These are phyloP conservation scores for Akebia trifoliata DNA, from an alignment of 164 flowering plant species.

Conservation along the genomic window DNA sequence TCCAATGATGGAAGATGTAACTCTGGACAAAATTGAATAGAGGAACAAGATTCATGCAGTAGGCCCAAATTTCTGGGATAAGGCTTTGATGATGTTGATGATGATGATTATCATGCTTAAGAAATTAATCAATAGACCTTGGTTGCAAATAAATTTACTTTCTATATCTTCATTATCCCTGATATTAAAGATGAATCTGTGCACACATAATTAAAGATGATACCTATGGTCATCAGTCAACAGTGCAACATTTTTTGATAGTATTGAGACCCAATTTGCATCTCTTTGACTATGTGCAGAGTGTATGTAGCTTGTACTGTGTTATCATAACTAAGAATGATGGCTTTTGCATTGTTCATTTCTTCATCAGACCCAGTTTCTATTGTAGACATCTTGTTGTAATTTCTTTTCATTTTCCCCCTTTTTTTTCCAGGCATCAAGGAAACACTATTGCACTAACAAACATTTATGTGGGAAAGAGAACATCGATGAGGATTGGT, in stretches of 20 bases:
- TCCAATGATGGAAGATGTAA: no score
- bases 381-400: background rate
- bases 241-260: background rate
- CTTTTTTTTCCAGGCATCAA: constrained; percentile 57
- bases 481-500: constrained; percentile 92
- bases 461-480: constrained; percentile 39
- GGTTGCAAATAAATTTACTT: background rate
- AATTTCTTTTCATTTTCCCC: background rate
- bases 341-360: background rate
- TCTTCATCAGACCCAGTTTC: background rate
- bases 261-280: background rate
- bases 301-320: background rate
- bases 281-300: background rate
- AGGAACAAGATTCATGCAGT: no score
- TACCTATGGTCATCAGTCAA: background rate
- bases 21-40: no score
- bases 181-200: no score
- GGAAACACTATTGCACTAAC: constrained; percentile 89
- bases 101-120: no score
- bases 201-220: background rate
- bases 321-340: background rate
- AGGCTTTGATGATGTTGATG: no score
- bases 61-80: no score
- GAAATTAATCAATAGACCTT: background rate
- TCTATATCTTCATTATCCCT: no score